A percentile compares a stretch with the other conserved stretches of the same genome.
These are phyloP conservation scores for Leccinum subatratum DNA, from an alignment of 1,284 basidiomycete species.

Conservation along the genomic window DNA sequence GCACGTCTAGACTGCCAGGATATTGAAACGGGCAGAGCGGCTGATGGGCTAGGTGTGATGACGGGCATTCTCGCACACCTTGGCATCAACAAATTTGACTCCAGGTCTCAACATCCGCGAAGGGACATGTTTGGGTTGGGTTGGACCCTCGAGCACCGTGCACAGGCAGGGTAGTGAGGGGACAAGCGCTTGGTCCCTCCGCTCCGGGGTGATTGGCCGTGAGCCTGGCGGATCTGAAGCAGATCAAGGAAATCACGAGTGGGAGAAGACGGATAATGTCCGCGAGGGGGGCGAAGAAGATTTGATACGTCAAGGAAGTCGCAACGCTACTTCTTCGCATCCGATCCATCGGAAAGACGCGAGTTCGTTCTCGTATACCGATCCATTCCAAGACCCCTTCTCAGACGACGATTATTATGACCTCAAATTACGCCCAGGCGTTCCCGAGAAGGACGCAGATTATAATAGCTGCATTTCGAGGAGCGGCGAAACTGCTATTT, in stretches of 20 bases:
- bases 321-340: constrained; percentile 38
- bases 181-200: constrained; percentile 49
- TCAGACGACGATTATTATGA: constrained; percentile 22
- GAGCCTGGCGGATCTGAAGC: constrained; percentile 36
- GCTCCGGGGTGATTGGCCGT: constrained; percentile 36
- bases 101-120: constrained; percentile 28
- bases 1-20: constrained; percentile 5
- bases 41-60: constrained; percentile 9
- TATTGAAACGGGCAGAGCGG: constrained; percentile 2
- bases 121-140: constrained; percentile 62
- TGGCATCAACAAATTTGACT: constrained; percentile 20
- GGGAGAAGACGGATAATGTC: constrained; percentile 41
- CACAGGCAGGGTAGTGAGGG: constrained; percentile 34
- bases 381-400: constrained; percentile 28
- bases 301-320: constrained; percentile 23
- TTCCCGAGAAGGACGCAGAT: constrained; percentile 22
- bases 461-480: constrained; percentile 39
- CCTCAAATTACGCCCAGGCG: constrained; percentile 14
- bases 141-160: constrained; percentile 29
- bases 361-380: constrained; percentile 23
- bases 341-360: constrained; percentile 14
- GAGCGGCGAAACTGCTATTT: constrained; percentile 22
- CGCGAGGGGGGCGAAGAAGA: constrained; percentile 18
- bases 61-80: constrained; percentile 21
- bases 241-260: constrained; percentile 24